Evolutionary conservation across 2,329 filamentous ascomycete genomes (phyloP).

Genomic region (Stylonectria norvegica): DNA sequence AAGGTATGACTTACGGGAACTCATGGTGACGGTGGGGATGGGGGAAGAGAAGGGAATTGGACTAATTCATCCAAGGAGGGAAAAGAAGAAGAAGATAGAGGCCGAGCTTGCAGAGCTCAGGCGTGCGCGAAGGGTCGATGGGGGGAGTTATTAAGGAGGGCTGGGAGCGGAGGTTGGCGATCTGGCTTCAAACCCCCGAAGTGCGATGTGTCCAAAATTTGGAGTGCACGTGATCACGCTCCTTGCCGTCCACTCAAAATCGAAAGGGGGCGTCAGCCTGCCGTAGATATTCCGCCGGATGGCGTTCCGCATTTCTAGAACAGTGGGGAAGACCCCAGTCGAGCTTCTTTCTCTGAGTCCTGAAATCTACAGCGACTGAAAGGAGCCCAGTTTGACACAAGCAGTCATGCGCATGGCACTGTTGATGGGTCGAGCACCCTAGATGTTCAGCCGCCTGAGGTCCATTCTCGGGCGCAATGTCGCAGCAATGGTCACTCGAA

Average conservation of each 20-base stretch:
- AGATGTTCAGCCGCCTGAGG: constrained; percentile 28
- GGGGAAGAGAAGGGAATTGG: constrained; percentile 36
- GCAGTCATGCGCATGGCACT: constrained; percentile 2
- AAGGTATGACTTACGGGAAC: constrained; percentile 48
- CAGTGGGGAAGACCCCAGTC: too few species aligned
- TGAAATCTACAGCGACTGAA: too few species aligned
- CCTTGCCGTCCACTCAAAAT: too few species aligned
- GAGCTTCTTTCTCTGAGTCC: too few species aligned
- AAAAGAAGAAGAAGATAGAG: constrained; percentile 33
- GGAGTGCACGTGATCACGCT: constrained; percentile 36
- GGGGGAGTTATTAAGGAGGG: constrained; percentile 36
- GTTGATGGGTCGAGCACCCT: constrained; percentile 13
- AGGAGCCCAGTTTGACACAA: too few species aligned
- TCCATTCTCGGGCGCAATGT: constrained; percentile 32
- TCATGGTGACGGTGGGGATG: constrained; percentile 45
- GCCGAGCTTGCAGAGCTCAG: constrained; percentile 39
- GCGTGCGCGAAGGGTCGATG: constrained; percentile 31
- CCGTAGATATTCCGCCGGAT: too few species aligned
- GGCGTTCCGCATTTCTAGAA: too few species aligned
- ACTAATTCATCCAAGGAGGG: constrained; percentile 39
- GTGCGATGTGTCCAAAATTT: constrained; percentile 43
- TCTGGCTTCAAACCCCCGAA: constrained; percentile 44
- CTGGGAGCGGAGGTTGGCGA: constrained; percentile 36
- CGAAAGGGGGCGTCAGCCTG: constrained; percentile 18
- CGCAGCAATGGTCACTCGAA: constrained; percentile 37